phyloP scores from a whole-genome alignment of 2,329 filamentous ascomycete genomes.

The Exserohilum turcica region DNA sequence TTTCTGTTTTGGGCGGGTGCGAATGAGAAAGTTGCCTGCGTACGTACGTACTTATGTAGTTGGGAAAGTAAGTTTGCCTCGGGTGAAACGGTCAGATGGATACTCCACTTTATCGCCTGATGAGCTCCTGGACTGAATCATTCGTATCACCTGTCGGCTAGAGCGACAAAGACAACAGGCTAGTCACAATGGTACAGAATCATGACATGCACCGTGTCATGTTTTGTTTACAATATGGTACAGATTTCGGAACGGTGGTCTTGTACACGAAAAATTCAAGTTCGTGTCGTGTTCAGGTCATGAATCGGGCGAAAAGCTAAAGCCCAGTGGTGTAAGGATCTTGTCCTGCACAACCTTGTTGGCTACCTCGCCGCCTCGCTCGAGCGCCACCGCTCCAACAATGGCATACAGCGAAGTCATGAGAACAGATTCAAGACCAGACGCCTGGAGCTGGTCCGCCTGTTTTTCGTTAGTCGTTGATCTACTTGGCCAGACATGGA shows the following conservation, averaged over 20 bases:
- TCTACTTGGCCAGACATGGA: background rate
- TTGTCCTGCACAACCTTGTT: constrained; percentile 75
- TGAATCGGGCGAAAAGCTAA: constrained; percentile 32
- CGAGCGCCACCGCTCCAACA: constrained; percentile 85
- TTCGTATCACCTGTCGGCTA: too few relatives aligned
- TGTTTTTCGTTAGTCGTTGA: constrained; percentile 34
- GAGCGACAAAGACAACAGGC: background rate
- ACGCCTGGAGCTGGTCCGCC: constrained; percentile 70
- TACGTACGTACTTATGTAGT: too few relatives aligned
- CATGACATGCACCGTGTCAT: constrained; percentile 6
- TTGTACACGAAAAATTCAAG: constrained; percentile 11
- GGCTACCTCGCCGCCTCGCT: constrained; percentile 80
- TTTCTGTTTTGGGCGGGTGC: too few relatives aligned
- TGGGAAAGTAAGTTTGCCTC: too few relatives aligned
- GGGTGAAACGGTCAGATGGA: too few relatives aligned
- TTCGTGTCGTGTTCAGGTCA: constrained; percentile 7
- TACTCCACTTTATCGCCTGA: too few relatives aligned
- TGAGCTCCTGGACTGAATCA: too few relatives aligned
- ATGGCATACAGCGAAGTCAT: constrained; percentile 82
- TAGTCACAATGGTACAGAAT: background rate
- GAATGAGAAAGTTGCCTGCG: too few relatives aligned
- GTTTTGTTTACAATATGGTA: constrained; percentile 19
- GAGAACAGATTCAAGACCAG: constrained; percentile 76
- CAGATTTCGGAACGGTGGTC: constrained; percentile 6
- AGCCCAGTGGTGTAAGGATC: constrained; percentile 63